Evolutionary conservation across 495 filamentous ascomycete species (phyloP), one percentile per base, ranked within the genome.

Genomic region (Choiromyces venosus): DNA sequence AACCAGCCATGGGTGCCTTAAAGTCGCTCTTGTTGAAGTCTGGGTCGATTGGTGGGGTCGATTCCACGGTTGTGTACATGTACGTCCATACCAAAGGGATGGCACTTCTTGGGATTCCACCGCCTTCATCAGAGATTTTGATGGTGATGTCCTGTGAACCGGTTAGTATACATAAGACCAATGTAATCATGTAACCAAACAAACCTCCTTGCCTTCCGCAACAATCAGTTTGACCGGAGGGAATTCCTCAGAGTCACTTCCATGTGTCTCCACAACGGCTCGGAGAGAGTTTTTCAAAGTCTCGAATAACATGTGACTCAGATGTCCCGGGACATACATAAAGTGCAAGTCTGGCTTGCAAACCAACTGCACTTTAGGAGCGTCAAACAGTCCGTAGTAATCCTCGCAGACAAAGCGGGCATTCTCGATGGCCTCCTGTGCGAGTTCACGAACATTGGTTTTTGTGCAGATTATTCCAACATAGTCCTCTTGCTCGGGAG

Each of bases 21-120:
- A 99, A 99, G 83, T 99, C 95, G 83, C 91, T 97, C 85, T 97
- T 97, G 83, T 99, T 94, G 83, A 98, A 98, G 82, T 97, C 94
- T 18, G 95, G 95, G 80, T 99, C 95, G 66, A 99, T 85, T 79
- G 88, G 96, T 7, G 95, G 95, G 4, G 95, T 97, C 73, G 93
- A 89, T 83, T 97, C 95, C 61, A 99, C 94, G 14, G 95, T 99
- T 29, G 95, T 99, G 80, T 98, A 99, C 95, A 98, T 99, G 81
- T 99, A 99, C 37, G 95, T 99, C 95, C 95, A 99, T 21, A 98
- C 95, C 10, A 99, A 86, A 14, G 96, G 96, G 71, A 99, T 97
- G 39, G 92, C 86, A 74, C 90, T 93, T 70, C 95, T 87, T 0
- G 94, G 93, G 37, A 99, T 97, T 64, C 95, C 95, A 74, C 95